These are phyloP conservation scores for Ensete ventricosum DNA, from an alignment of 176 grass and related monocot genomes.

Conservation along the genomic window DNA sequence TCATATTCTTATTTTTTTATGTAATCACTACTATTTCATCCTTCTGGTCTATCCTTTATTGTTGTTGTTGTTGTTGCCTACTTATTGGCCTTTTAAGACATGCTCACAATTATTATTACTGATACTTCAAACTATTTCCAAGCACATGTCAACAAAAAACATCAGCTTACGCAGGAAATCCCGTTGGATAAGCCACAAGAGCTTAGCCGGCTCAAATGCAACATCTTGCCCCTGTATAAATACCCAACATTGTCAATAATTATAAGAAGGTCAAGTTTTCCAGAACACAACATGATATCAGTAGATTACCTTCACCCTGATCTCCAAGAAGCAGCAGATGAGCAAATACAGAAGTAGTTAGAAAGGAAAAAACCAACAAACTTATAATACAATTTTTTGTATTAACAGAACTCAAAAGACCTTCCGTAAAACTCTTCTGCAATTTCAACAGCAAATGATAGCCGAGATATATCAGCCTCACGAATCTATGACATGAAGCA, in stretches of 20 bases:
- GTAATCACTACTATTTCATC: too few species aligned
- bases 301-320: slow-evolving; percentile 81
- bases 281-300: background rate
- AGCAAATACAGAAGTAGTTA: slow-evolving; percentile 8
- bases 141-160: background rate
- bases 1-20: too few species aligned
- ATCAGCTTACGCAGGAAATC: slow-evolving; percentile 69
- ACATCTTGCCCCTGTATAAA: slow-evolving; percentile 67
- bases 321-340: slow-evolving; percentile 19
- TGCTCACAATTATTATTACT: too few species aligned
- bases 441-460: slow-evolving; percentile 94
- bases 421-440: slow-evolving; percentile 95
- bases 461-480: slow-evolving; percentile 85
- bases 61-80: too few species aligned
- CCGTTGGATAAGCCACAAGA: slow-evolving; percentile 85
- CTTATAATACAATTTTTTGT: slow-evolving; percentile 11
- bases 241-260: background rate
- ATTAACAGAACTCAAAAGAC: slow-evolving; percentile 22
- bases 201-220: slow-evolving; percentile 85
- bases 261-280: background rate
- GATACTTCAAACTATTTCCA: background rate
- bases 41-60: too few species aligned
- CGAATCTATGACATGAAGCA: slow-evolving; percentile 53
- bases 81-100: too few species aligned
- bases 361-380: slow-evolving; percentile 14